Conservation (phyloP, 441 rosid genomes). For the Corymbia calophylla region DNA sequence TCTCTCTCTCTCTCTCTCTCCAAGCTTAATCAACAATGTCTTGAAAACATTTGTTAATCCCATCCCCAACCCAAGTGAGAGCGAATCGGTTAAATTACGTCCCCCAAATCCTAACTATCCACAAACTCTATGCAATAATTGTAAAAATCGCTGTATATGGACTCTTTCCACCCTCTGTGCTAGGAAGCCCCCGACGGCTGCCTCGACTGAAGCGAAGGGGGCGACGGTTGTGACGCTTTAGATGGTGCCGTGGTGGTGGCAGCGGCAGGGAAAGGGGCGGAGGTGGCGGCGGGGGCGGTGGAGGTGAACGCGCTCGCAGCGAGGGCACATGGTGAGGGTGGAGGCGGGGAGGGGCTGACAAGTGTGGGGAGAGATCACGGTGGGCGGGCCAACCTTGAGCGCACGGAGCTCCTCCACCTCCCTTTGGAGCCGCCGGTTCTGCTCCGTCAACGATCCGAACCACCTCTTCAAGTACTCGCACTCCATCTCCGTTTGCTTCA, state of each 20-base stretch:
- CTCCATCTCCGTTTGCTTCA: slow-evolving; percentile 95
- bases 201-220: slow-evolving; percentile 31
- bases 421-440: slow-evolving; percentile 73
- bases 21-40: not conserved
- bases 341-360: slow-evolving; percentile 48
- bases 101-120: not conserved
- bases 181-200: slow-evolving; percentile 40
- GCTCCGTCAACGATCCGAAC: slow-evolving; percentile 87
- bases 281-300: slow-evolving; percentile 7
- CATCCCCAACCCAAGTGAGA: not conserved
- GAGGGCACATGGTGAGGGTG: slow-evolving; percentile 70
- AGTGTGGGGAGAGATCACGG: slow-evolving; percentile 39
- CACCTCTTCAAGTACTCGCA: slow-evolving; percentile 90
- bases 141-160: not conserved
- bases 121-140: not conserved
- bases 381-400: slow-evolving; percentile 63
- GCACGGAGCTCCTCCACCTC: slow-evolving; percentile 93
- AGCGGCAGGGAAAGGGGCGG: not conserved
- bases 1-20: not conserved
- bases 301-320: slow-evolving; percentile 75
- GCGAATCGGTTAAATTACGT: not conserved
- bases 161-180: not conserved
- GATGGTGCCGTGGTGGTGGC: slow-evolving; percentile 17
- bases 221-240: slow-evolving; percentile 15
- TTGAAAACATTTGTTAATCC: not conserved